phyloP scores from a whole-genome alignment of 371 early-diverging fungal species.

The Polyrhizophydium stewartii region DNA sequence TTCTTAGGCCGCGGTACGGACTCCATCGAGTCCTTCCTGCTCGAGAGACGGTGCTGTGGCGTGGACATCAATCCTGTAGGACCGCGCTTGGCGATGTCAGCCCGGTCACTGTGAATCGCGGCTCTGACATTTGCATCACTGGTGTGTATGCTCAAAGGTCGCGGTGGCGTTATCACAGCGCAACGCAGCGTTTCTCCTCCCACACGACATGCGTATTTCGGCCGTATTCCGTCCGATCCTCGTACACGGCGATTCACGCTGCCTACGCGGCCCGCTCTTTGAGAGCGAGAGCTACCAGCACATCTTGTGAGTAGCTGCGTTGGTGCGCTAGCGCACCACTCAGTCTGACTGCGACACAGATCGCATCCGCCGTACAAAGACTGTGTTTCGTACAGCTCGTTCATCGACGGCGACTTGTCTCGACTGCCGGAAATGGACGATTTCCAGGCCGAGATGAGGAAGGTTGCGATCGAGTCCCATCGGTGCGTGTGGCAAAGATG shows the following conservation, averaged over 20 bases:
- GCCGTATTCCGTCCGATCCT: conserved; percentile 80
- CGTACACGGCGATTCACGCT: conserved; percentile 59
- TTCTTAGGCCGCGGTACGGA: conserved; percentile 91
- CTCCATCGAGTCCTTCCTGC: conserved; percentile 84
- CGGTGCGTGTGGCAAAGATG: too few species aligned
- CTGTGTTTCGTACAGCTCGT: conserved; percentile 56
- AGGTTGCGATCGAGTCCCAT: conserved; percentile 70
- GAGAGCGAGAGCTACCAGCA: conserved; percentile 72
- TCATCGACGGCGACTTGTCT: conserved; percentile 75
- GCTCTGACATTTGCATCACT: too few species aligned
- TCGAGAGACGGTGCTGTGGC: conserved; percentile 76
- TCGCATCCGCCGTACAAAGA: conserved; percentile 94
- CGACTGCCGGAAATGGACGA: conserved; percentile 70
- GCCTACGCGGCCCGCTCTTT: conserved; percentile 54
- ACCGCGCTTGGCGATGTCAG: too few species aligned
- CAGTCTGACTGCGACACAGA: too few species aligned
- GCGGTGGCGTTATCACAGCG: conserved; percentile 78
- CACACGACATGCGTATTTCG: conserved; percentile 54
- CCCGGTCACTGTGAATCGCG: too few species aligned
- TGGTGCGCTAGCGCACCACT: too few species aligned
- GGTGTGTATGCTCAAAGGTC: conserved; percentile 23
- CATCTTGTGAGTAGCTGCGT: conserved; percentile 54
- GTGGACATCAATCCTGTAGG: conserved; percentile 90
- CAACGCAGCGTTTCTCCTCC: conserved; percentile 80
- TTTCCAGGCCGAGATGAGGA: conserved; percentile 71